Evolutionary conservation across 495 filamentous ascomycete species (phyloP), one percentile per base, ranked within the genome.

Genomic region (Terfezia boudieri): DNA sequence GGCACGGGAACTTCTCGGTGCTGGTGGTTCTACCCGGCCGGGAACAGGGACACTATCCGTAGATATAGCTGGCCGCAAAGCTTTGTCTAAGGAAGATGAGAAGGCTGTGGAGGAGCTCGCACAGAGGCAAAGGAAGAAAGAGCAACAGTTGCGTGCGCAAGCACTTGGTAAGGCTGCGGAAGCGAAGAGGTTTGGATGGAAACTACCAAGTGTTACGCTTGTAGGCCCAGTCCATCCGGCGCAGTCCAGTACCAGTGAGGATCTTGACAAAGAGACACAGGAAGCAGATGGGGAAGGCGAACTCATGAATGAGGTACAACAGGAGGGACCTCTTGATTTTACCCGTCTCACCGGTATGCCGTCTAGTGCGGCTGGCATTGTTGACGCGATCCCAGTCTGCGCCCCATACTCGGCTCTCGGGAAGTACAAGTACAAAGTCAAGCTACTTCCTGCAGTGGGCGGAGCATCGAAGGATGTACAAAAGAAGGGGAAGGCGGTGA

Each of bases 401-500:
- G 90, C 85, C 16, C 90, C 90, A 4, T 95, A 87, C 82, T 72
- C 73, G 16, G 83, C 90, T 1, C 71, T 98, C 57, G 70, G 68
- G 0, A 76, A 73, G 51, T 83, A 81, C 60, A 93, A 92, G 68
- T 95, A 93, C 70, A 83, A 86, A 63, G 83, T 76, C 17, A 98
- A 96, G 71, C 60, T 98, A 58, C 90, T 96, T 69, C 90, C 90
- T 0, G 90, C 90, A 2, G 61, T 77, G 2, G 26, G 26, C 7
- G 26, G 26, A 7, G 26, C 26, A 7, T 32, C 26, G 26, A 32
- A 32, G 7, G 26, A 32, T 32, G 26, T 32, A 32, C 74, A 79
- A 60, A 98, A 98, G 74, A 92, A 94, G 69, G 88, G 89, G 2
- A 98, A 94, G 66, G 90, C 89, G 14, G 78, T 94, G 23, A 83